phyloP scores from a whole-genome alignment of 2,329 filamentous ascomycete genomes.

The Diatrype stigma region DNA sequence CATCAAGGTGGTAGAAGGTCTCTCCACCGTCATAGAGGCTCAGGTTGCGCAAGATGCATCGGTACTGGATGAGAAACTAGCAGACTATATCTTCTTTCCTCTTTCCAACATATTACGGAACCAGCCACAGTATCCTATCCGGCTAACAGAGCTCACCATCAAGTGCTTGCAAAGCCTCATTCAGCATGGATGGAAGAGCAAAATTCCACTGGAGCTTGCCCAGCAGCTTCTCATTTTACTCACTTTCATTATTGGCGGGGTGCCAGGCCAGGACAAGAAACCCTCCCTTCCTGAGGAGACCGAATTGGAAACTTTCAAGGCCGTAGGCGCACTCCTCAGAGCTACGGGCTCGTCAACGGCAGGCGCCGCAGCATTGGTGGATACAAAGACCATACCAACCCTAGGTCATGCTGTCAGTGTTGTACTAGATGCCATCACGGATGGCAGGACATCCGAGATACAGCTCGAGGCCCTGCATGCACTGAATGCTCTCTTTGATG shows the following conservation, averaged over 20 bases:
- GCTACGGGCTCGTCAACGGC: conserved; percentile 49
- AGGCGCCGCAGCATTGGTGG: conserved; percentile 46
- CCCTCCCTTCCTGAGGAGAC: conserved; percentile 67
- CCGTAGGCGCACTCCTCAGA: conserved; percentile 62
- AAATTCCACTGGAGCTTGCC: conserved; percentile 66
- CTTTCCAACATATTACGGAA: conserved; percentile 80
- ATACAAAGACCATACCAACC: conserved; percentile 64
- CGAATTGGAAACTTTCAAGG: conserved; percentile 64
- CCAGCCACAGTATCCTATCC: conserved; percentile 66
- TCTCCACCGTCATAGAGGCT: conserved; percentile 42
- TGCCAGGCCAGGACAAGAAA: conserved; percentile 50
- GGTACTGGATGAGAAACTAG: conserved; percentile 72
- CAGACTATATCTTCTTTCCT: conserved; percentile 94
- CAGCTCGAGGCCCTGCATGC: conserved; percentile 67
- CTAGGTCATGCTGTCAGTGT: conserved; percentile 80
- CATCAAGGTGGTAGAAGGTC: conserved; percentile 38
- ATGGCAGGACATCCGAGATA: conserved; percentile 61
- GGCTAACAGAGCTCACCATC: conserved; percentile 70
- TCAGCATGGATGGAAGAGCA: conserved; percentile 70
- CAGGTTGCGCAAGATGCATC: conserved; percentile 40
- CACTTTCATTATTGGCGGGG: conserved; percentile 73
- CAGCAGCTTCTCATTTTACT: conserved; percentile 84
- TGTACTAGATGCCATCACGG: conserved; percentile 67
- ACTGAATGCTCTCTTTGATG: conserved; percentile 56
- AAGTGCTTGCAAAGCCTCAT: conserved; percentile 73